Conservation (phyloP, 495 filamentous ascomycete species). For the Talaromyces wortmannii region DNA sequence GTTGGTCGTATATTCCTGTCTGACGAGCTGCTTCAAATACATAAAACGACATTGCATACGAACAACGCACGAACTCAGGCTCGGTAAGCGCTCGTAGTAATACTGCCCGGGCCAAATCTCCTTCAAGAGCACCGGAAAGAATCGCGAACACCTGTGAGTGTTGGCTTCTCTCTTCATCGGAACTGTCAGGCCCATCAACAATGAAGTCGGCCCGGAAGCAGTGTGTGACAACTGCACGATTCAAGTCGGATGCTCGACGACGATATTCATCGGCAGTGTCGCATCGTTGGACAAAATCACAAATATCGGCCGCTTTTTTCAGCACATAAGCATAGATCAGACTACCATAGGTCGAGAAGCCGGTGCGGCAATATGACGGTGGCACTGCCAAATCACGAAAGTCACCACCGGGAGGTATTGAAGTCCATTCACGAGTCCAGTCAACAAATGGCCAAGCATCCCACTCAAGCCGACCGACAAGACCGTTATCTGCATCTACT, state of each 20-base stretch:
- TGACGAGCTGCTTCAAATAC: constrained; percentile 15
- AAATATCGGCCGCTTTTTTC: constrained; percentile 11
- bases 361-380: constrained; percentile 7
- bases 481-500: constrained; percentile 6
- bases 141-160: constrained; percentile 19
- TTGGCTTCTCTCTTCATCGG: constrained; percentile 13
- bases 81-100: constrained; percentile 4
- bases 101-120: constrained; percentile 3
- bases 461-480: constrained; percentile 14
- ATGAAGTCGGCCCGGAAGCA: constrained; percentile 9
- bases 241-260: constrained; percentile 6
- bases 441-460: constrained; percentile 22
- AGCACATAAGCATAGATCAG: constrained; percentile 12
- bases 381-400: constrained; percentile 7
- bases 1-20: constrained; percentile 13
- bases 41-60: constrained; percentile 19
- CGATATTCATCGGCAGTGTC: constrained; percentile 15
- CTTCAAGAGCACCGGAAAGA: constrained; percentile 11
- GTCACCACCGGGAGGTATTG: constrained; percentile 10
- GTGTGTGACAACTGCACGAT: constrained; percentile 9
- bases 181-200: constrained; percentile 10
- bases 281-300: constrained; percentile 7
- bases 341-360: constrained; percentile 9
- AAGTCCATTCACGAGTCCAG: constrained; percentile 17
- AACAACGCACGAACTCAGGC: constrained; percentile 9